These are phyloP conservation scores for Vigna mungo DNA, from an alignment of 306 rosid species.

Conservation along the genomic window DNA sequence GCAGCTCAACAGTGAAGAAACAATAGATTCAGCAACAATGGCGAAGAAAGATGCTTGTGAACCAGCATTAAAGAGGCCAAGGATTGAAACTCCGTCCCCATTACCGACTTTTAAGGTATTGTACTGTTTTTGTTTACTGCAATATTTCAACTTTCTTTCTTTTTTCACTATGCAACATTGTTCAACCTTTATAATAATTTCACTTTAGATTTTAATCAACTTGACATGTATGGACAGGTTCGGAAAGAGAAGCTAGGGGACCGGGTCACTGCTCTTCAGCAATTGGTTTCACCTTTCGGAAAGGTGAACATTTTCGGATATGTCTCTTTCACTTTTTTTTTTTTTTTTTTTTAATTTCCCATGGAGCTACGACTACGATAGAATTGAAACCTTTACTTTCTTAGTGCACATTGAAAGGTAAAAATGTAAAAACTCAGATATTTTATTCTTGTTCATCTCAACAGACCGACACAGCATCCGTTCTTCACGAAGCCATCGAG, in stretches of 20 bases:
- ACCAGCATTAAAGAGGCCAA: constrained; percentile 71
- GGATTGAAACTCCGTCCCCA: constrained; percentile 84
- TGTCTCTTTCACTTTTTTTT: constrained; percentile 36
- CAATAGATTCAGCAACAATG: constrained; percentile 54
- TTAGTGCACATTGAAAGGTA: constrained; percentile 1
- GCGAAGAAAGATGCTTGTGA: constrained; percentile 55
- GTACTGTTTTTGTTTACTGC: not conserved
- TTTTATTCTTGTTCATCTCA: constrained; percentile 25
- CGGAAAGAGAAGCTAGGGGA: constrained; percentile 98
- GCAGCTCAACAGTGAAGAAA: constrained; percentile 60
- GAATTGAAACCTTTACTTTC: constrained; percentile 31
- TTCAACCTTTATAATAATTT: constrained; percentile 28
- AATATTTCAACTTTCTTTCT: too few relatives aligned
- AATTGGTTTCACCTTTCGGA: constrained; percentile 94
- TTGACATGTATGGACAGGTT: constrained; percentile 58
- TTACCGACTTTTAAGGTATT: constrained; percentile 88
- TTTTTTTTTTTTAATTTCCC: not conserved
- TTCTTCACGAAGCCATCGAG: constrained; percentile 85
- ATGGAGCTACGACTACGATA: not conserved
- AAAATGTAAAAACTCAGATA: constrained; percentile 1
- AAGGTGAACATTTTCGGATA: constrained; percentile 57
- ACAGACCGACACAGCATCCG: constrained; percentile 94
- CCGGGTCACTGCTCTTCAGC: constrained; percentile 93
- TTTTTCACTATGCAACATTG: not conserved
- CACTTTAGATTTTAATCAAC: constrained; percentile 25